phyloP scores from a whole-genome alignment of 495 filamentous ascomycete species.

The Terfezia claveryi region DNA sequence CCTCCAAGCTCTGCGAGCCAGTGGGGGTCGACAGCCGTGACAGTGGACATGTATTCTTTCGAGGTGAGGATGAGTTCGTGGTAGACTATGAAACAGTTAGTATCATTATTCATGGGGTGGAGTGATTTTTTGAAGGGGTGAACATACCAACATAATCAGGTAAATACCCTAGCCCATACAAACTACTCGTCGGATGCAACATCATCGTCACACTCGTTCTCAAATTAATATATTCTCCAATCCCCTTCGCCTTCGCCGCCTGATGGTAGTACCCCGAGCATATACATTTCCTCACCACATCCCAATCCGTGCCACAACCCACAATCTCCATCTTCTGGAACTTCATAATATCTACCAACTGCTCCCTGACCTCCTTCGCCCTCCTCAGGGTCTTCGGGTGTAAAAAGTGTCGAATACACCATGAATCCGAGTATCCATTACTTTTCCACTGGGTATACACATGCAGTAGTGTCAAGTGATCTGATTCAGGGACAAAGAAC shows the following conservation, averaged over 20 bases:
- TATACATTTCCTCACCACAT: conserved; percentile 84
- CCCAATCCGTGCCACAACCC: conserved; percentile 92
- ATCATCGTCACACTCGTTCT: conserved; percentile 84
- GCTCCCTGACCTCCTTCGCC: conserved; percentile 81
- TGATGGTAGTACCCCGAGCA: conserved; percentile 97
- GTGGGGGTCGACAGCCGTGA: conserved; percentile 88
- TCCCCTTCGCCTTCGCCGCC: conserved; percentile 88
- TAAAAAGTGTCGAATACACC: conserved; percentile 83
- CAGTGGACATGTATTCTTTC: conserved; percentile 97
- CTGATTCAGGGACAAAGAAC: conserved; percentile 94
- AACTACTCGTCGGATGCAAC: conserved; percentile 75
- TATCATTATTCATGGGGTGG: background rate
- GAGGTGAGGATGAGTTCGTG: conserved; percentile 93
- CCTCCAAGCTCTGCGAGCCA: conserved; percentile 96
- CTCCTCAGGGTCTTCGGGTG: conserved; percentile 77
- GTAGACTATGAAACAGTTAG: conserved; percentile 34
- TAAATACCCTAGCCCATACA: conserved; percentile 81
- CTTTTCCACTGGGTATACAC: conserved; percentile 91
- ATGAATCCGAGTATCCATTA: conserved; percentile 73
- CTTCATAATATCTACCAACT: conserved; percentile 86
- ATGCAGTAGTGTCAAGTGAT: conserved; percentile 87
- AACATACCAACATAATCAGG: conserved; percentile 63
- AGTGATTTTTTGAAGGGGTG: background rate
- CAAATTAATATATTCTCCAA: conserved; percentile 92
- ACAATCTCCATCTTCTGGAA: conserved; percentile 72